Evolutionary conservation across 2,329 filamentous ascomycete species (phyloP).

Genomic region (Fusarium protoensiforme): DNA sequence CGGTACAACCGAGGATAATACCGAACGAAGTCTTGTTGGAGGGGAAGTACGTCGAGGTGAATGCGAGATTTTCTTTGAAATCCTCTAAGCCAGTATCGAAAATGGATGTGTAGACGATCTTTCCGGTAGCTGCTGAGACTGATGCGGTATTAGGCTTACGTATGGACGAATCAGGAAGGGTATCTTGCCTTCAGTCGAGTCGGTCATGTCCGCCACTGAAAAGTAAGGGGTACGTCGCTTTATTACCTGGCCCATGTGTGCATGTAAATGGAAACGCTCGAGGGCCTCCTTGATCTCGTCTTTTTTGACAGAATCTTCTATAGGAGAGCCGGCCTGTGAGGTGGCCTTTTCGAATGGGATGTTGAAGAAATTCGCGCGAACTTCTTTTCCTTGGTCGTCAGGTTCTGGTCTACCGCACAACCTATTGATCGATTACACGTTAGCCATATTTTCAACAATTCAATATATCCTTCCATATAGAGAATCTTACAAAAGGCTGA

Average conservation of each 20-base stretch:
- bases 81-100: not conserved
- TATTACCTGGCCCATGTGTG: not conserved
- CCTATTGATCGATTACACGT: not conserved
- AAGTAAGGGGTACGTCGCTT: not conserved
- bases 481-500: not conserved
- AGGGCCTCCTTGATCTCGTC: fast-evolving
- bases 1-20: not conserved
- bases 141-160: not conserved
- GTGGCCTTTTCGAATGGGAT: not conserved
- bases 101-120: not conserved
- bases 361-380: not conserved
- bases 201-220: not conserved
- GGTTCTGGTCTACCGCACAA: not conserved
- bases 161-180: not conserved
- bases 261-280: not conserved
- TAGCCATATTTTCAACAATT: not conserved
- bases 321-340: fast-evolving
- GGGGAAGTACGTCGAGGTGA: not conserved
- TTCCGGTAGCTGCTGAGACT: not conserved
- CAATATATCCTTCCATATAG: not conserved
- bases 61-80: not conserved
- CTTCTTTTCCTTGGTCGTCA: no score
- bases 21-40: not conserved
- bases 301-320: no score
- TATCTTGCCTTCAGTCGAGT: not conserved